Conservation (phyloP, 148 eudicot genomes). For the Persicaria tinctoria region DNA sequence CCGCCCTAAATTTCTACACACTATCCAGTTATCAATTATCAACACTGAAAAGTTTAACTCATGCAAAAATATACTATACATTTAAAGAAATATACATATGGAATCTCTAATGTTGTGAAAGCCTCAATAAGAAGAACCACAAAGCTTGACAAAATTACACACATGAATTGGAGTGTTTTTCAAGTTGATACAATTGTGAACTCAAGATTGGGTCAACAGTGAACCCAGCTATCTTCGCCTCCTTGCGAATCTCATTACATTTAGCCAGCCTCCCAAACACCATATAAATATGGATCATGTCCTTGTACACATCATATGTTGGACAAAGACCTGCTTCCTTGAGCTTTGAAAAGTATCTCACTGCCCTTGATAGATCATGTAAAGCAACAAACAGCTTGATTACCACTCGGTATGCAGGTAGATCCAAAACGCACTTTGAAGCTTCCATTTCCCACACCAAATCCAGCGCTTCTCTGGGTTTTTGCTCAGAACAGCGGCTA, state of each 20-base stretch:
- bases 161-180: conserved; percentile 22
- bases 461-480: conserved; percentile 65
- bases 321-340: conserved; percentile 85
- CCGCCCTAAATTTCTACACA: no score
- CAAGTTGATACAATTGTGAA: conserved; percentile 42
- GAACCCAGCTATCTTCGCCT: conserved; percentile 68
- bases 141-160: not conserved
- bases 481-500: conserved; percentile 40
- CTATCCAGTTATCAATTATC: no score
- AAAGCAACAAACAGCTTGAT: conserved; percentile 72
- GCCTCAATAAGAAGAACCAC: not conserved
- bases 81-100: not conserved
- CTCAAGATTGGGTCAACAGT: conserved; percentile 43
- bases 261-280: conserved; percentile 70
- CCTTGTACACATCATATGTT: conserved; percentile 60
- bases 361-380: conserved; percentile 72
- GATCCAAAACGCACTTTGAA: conserved; percentile 51
- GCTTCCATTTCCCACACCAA: conserved; percentile 95
- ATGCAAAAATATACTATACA: not conserved
- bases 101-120: not conserved
- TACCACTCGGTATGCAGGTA: conserved; percentile 73
- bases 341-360: conserved; percentile 60
- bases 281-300: conserved; percentile 43
- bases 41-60: not conserved
- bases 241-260: conserved; percentile 71